Percentiles rank a stretch among this genome's conserved stretches.
Conservation (phyloP, 169 alveolate species). For the Plasmodium yoelii region DNA sequence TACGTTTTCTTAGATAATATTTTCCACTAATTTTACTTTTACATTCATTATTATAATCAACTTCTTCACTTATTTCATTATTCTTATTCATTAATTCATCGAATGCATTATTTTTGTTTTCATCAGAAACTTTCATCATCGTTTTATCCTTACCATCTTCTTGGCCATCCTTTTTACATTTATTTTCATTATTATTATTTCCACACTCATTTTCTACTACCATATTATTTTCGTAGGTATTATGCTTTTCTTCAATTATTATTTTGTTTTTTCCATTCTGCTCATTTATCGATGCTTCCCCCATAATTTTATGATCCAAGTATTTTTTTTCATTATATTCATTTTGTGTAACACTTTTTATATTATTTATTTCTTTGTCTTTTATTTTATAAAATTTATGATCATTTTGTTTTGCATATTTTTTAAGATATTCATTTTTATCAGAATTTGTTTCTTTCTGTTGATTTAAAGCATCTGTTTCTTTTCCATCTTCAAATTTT, state of each 20-base stretch:
- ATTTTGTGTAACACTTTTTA: constrained; percentile 9
- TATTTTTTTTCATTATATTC: constrained; percentile 7
- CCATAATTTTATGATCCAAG: constrained; percentile 1
- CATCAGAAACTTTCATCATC: not conserved
- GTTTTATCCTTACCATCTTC: not conserved
- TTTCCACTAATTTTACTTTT: constrained; percentile 1
- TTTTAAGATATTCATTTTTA: not conserved
- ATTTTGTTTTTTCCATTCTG: constrained; percentile 4
- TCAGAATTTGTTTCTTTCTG: not conserved
- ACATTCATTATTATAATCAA: not conserved
- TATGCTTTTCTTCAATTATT: not conserved
- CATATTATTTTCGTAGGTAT: not conserved
- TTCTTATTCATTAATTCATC: not conserved
- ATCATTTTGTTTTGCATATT: not conserved
- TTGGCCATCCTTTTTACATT: not conserved
- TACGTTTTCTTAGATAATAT: not conserved
- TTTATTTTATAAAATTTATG: constrained; percentile 5
- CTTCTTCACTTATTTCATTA: not conserved
- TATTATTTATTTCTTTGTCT: constrained; percentile 32
- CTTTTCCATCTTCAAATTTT: not conserved
- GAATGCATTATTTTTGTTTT: not conserved
- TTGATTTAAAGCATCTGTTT: not conserved
- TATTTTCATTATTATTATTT: not conserved
- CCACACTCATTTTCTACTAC: not conserved
- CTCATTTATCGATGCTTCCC: constrained; percentile 1